Base-by-base conservation (phyloP, 352 stramenopile species). In the Thalassiosira hispida region DNA sequence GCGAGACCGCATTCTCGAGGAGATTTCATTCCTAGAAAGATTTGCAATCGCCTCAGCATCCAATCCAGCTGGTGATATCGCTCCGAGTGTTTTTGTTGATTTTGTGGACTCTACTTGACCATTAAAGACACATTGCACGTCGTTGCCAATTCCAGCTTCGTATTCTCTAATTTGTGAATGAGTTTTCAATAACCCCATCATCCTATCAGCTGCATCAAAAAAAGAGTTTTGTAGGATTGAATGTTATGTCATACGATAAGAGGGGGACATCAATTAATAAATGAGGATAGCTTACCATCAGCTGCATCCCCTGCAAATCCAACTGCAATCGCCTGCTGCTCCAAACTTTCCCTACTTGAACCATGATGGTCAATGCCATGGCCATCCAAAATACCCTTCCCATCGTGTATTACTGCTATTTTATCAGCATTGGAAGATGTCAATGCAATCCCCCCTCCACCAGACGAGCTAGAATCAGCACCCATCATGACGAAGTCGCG, bases 401-500 rank as follows among this genome's bases (percentile, higher is more conserved):
- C 66, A 61, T 86, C 73, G 60, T 86, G 62, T 27, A 93, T 67
- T 7, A 85, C 59, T 18, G 73, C 52, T 67, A 93, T 87, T 59
- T 93, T 93, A 51, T 93, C 87, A 25, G 87, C 29, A 63, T 90
- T 79, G 2, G 76, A 85, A 8, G 77, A 84, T 16, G 87, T 91
- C 69, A 90, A 69, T 5, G 85, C 59, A 52, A 91, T 88, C 12
- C 79, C 81, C 44, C 79, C 60, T 44, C 63, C 62, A 11, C 65
- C 60, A 2, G 61, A 80, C 0, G 84, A 72, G 44, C 67, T 83
- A 0, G 87, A 89, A 77, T 93, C 87, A 1, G 87, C 87, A 52
- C 77, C 88, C 61, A 93, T 73, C 73, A 93, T 76, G 8, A 93
- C 56, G 62, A 91, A 93, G 79, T 93, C 88, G 18, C 78, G 76